phyloP scores from a whole-genome alignment of 345 rosid species.

The Brassica carinata region DNA sequence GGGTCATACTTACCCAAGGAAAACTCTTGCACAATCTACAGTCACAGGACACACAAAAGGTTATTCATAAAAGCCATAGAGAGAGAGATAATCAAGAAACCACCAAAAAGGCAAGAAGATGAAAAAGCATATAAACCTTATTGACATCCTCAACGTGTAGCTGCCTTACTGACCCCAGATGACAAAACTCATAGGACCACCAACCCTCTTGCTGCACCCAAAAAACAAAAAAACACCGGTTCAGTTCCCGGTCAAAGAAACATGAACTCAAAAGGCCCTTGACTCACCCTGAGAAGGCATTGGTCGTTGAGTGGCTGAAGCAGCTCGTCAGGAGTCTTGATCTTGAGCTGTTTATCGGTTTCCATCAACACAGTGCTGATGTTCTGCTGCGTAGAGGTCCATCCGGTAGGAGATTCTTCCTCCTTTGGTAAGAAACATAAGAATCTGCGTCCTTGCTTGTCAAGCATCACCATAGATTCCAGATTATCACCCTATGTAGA shows the following conservation, averaged over 20 bases:
- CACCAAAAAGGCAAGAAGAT: background rate
- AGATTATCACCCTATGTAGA: background rate
- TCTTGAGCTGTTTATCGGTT: conserved; percentile 61
- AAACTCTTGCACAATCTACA: conserved; percentile 82
- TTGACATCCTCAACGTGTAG: conserved; percentile 64
- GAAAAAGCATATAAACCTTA: conserved; percentile 48
- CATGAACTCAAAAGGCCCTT: background rate
- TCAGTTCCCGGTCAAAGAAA: background rate
- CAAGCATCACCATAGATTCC: background rate
- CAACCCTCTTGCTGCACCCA: conserved; percentile 92
- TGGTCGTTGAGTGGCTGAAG: conserved; percentile 63
- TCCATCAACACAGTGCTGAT: conserved; percentile 79
- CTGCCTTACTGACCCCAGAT: conserved; percentile 57
- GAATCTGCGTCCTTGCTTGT: conserved; percentile 28
- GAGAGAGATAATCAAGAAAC: background rate
- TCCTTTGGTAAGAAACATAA: conserved; percentile 84
- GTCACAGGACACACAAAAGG: conserved; percentile 1
- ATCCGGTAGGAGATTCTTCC: conserved; percentile 57
- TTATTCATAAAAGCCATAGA: background rate
- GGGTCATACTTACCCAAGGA: conserved; percentile 75
- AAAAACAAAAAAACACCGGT: background rate
- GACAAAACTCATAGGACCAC: conserved; percentile 98
- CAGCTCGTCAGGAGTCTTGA: conserved; percentile 91
- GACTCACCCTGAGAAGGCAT: conserved; percentile 66
- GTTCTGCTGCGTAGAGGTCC: conserved; percentile 54